Conservation (phyloP, 805 yeast genomes). For the Zygosaccharomyces pseudorouxii region DNA sequence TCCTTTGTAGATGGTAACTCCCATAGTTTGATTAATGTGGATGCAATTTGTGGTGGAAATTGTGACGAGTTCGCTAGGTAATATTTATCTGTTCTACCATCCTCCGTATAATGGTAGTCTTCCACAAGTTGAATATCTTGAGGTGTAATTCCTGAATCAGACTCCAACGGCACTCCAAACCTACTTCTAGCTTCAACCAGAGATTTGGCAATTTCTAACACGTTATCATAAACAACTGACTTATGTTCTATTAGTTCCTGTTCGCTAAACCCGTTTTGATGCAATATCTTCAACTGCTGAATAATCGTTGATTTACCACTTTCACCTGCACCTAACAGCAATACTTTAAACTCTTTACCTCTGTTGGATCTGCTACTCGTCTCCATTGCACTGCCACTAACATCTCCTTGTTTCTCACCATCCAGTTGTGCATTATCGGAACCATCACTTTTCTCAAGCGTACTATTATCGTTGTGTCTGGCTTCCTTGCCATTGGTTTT, state of each 20-base stretch:
- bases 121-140: constrained; percentile 21
- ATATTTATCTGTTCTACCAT: constrained; percentile 9
- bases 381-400: background rate
- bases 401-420: constrained; percentile 4
- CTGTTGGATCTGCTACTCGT: background rate
- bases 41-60: constrained; percentile 47
- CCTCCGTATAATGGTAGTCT: constrained; percentile 4
- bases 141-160: constrained; percentile 33
- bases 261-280: constrained; percentile 33
- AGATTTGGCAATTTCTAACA: constrained; percentile 70
- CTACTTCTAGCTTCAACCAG: constrained; percentile 62
- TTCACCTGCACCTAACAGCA: constrained; percentile 77
- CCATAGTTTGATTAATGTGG: constrained; percentile 50
- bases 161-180: constrained; percentile 36
- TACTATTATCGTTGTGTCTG: background rate
- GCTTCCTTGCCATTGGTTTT: background rate
- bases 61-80: constrained; percentile 21
- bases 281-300: constrained; percentile 38
- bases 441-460: background rate
- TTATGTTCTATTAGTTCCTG: constrained; percentile 70
- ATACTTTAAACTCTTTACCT: constrained; percentile 46
- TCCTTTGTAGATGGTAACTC: constrained; percentile 51
- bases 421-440: constrained; percentile 2
- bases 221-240: constrained; percentile 73
- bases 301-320: constrained; percentile 39